A percentile compares a stretch with the other conserved stretches of the same genome.
These are phyloP conservation scores for Candida koratica DNA, from an alignment of 805 yeast species.

Conservation along the genomic window DNA sequence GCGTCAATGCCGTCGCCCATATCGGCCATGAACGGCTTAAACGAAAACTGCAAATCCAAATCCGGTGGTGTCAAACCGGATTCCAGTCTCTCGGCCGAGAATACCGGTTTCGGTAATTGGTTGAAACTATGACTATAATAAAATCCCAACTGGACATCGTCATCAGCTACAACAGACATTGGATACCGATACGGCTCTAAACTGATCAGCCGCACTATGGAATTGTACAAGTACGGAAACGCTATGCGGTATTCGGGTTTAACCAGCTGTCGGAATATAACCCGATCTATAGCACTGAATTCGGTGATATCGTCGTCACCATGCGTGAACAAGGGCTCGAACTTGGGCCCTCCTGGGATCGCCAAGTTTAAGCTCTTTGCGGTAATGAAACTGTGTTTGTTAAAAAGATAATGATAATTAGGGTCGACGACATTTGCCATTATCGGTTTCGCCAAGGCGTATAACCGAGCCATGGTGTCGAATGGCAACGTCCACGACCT, in stretches of 20 bases:
- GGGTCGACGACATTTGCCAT: slow-evolving; percentile 54
- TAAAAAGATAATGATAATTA: slow-evolving; percentile 68
- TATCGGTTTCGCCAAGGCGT: slow-evolving; percentile 69
- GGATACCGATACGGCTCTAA: slow-evolving; percentile 65
- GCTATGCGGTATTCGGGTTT: slow-evolving; percentile 85
- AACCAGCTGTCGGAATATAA: slow-evolving; percentile 72
- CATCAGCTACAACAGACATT: slow-evolving; percentile 44
- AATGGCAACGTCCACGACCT: slow-evolving; percentile 63
- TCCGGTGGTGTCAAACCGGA: slow-evolving; percentile 12
- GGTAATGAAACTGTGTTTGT: slow-evolving; percentile 75
- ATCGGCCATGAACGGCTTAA: slow-evolving; percentile 49
- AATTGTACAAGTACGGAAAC: slow-evolving; percentile 79
- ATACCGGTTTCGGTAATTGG: slow-evolving; percentile 41
- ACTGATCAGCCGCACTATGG: slow-evolving; percentile 63
- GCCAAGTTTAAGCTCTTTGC: slow-evolving; percentile 87
- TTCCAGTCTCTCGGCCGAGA: background rate
- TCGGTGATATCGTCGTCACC: slow-evolving; percentile 74
- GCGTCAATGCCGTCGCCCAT: slow-evolving; percentile 6
- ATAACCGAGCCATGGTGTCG: slow-evolving; percentile 59
- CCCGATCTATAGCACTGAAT: slow-evolving; percentile 83
- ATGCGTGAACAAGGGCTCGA: slow-evolving; percentile 78
- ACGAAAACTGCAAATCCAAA: slow-evolving; percentile 31
- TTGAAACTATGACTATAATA: slow-evolving; percentile 34
- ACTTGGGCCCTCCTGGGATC: slow-evolving; percentile 94
- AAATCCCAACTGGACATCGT: slow-evolving; percentile 21